Conservation (phyloP, 1,139 yeast genomes). For the Saccharomycopsis hybrid region DNA sequence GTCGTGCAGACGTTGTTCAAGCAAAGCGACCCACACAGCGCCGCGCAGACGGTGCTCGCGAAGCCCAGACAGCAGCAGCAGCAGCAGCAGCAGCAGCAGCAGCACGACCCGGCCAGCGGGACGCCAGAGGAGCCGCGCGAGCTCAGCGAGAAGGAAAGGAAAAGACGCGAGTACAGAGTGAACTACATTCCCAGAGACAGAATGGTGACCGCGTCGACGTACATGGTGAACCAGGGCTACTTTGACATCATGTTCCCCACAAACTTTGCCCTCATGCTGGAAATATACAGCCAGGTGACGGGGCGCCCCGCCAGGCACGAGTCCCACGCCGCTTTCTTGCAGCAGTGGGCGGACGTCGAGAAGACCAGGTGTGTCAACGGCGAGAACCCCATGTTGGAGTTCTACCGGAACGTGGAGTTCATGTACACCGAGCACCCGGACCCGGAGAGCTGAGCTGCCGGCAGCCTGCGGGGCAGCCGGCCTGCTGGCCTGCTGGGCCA, state of each 20-base stretch:
- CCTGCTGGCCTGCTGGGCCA: too few species aligned
- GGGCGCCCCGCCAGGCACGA: conserved; percentile 53
- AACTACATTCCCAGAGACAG: conserved; percentile 13
- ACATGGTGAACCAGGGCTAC: conserved; percentile 77
- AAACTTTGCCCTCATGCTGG: conserved; percentile 58
- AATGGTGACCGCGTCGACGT: conserved; percentile 55
- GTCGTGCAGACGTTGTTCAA: conserved; percentile 67
- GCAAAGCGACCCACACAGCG: conserved; percentile 19
- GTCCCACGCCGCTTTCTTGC: conserved; percentile 59
- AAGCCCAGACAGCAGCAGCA: too few species aligned
- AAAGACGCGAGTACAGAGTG: conserved; percentile 12
- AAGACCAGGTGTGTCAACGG: conserved; percentile 69
- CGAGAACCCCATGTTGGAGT: conserved; percentile 78
- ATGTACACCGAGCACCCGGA: too few species aligned
- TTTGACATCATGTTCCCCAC: conserved; percentile 88
- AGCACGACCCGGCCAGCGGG: too few species aligned
- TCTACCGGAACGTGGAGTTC: conserved; percentile 73
- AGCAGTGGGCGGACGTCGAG: conserved; percentile 65
- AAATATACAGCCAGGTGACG: conserved; percentile 56
- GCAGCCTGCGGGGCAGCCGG: too few species aligned
- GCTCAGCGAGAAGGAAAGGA: neutral
- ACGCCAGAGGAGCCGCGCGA: neutral
- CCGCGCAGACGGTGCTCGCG: conserved; percentile 48
- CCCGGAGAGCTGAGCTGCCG: too few species aligned
- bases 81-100: too few species aligned